These are phyloP conservation scores for Mycena albidolilacea DNA, from an alignment of 768 basidiomycete species.

Conservation along the genomic window DNA sequence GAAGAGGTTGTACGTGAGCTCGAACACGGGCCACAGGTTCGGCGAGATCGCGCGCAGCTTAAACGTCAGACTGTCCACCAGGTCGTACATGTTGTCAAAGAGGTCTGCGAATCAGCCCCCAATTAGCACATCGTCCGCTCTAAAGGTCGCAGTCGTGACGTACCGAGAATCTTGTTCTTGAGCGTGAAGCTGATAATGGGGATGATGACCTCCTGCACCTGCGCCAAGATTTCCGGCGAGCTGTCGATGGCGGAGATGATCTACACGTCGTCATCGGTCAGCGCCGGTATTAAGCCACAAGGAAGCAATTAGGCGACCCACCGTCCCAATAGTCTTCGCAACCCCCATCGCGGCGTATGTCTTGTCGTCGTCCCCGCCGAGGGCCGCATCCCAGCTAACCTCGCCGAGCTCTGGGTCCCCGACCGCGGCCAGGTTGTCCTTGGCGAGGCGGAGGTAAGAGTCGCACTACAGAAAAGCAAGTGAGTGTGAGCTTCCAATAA, in stretches of 20 bases:
- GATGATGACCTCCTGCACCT: constrained; percentile 86
- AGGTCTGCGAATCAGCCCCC: constrained; percentile 66
- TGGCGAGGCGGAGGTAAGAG: constrained; percentile 84
- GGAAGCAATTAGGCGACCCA: constrained; percentile 50
- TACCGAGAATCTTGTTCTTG: constrained; percentile 83
- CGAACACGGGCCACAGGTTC: constrained; percentile 90
- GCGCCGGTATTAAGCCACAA: constrained; percentile 15
- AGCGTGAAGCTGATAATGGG: constrained; percentile 81
- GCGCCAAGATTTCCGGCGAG: constrained; percentile 79
- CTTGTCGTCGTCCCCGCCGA: constrained; percentile 86
- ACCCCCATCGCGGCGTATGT: constrained; percentile 90
- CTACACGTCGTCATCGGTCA: constrained; percentile 52
- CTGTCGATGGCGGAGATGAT: constrained; percentile 83
- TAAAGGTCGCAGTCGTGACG: constrained; percentile 40
- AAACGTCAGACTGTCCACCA: constrained; percentile 89
- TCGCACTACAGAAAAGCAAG: constrained; percentile 70
- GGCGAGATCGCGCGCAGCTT: constrained; percentile 82
- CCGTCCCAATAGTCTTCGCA: constrained; percentile 87
- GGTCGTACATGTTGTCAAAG: constrained; percentile 89
- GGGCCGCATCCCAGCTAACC: constrained; percentile 69
- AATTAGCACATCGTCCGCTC: not conserved
- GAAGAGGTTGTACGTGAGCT: constrained; percentile 86
- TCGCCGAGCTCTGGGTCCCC: constrained; percentile 60
- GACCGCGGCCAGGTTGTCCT: constrained; percentile 73
- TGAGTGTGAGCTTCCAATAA: constrained; percentile 6